Conservation (phyloP, 192 early-diverging fungal genomes). For the Backusella macrospora region DNA sequence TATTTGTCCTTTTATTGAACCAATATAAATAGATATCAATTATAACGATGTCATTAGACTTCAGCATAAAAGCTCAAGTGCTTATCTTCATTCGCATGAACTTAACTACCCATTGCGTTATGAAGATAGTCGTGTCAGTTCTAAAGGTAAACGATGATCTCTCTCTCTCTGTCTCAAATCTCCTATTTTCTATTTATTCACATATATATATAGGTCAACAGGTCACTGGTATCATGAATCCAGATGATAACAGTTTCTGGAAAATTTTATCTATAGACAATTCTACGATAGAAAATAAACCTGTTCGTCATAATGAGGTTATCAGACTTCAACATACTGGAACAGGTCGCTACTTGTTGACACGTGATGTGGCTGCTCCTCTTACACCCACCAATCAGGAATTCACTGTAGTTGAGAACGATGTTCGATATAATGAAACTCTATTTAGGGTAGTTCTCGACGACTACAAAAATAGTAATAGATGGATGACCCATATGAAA, state of each 20-base stretch:
- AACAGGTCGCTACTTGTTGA: slow-evolving; percentile 60
- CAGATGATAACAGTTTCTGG: slow-evolving; percentile 79
- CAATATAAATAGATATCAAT: slow-evolving; percentile 58
- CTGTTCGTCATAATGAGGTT: slow-evolving; percentile 73
- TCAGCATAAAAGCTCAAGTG: slow-evolving; percentile 74
- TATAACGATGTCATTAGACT: slow-evolving; percentile 83
- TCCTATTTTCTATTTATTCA: slow-evolving; percentile 20
- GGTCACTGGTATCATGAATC: slow-evolving; percentile 82
- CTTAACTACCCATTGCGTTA: slow-evolving; percentile 87
- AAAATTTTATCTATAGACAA: slow-evolving; percentile 44
- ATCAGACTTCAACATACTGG: slow-evolving; percentile 73
- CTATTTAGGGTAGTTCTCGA: slow-evolving; percentile 65
- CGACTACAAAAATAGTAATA: slow-evolving; percentile 48
- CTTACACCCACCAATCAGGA: slow-evolving; percentile 66
- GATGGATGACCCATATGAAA: slow-evolving; percentile 61
- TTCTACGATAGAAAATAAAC: slow-evolving; percentile 32
- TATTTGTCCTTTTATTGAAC: background rate
- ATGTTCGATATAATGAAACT: slow-evolving; percentile 58
- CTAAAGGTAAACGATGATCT: slow-evolving; percentile 60
- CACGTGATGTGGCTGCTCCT: slow-evolving; percentile 68
- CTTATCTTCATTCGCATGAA: slow-evolving; percentile 79
- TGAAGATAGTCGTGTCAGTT: slow-evolving; percentile 88
- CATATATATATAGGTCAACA: slow-evolving; percentile 72
- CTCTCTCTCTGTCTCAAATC: slow-evolving; percentile 23
- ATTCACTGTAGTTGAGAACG: slow-evolving; percentile 62